A percentile compares a stretch with the other conserved stretches of the same genome.
These are phyloP conservation scores for Trichopus zeylanicus DNA, from an alignment of 116 monocot genomes.

Conservation along the genomic window DNA sequence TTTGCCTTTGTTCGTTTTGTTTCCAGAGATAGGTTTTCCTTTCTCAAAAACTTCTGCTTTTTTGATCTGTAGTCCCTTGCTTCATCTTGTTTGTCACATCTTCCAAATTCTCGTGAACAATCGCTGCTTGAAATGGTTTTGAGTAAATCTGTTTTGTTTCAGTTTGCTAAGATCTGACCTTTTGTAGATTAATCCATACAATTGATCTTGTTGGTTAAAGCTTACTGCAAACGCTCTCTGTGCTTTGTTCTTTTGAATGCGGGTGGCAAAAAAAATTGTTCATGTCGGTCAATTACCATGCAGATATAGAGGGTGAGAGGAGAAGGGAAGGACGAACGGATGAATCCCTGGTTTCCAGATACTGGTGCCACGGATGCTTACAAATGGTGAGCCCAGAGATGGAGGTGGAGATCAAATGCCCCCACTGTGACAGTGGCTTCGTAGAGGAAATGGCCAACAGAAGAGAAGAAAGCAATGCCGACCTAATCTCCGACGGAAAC, in stretches of 20 bases:
- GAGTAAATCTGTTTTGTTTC: too few relatives aligned
- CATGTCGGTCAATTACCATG: neutral
- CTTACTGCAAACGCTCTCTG: too few relatives aligned
- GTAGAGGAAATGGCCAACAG: conserved; percentile 23
- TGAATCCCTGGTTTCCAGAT: conserved; percentile 9
- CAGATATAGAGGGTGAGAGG: neutral
- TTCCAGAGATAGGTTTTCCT: too few relatives aligned
- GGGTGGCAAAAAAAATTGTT: neutral
- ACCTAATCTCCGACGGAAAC: neutral
- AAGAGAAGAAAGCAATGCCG: neutral
- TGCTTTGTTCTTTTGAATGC: neutral
- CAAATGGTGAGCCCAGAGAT: conserved; percentile 31
- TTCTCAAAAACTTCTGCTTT: too few relatives aligned
- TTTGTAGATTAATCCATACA: too few relatives aligned
- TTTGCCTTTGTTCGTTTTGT: too few relatives aligned
- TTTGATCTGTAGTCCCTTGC: too few relatives aligned
- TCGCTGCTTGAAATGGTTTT: too few relatives aligned
- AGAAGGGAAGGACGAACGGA: conserved; percentile 1
- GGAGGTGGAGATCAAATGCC: conserved; percentile 67
- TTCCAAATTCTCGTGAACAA: too few relatives aligned
- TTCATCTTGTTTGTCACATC: too few relatives aligned
- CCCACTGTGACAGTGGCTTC: conserved; percentile 29
- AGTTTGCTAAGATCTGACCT: too few relatives aligned
- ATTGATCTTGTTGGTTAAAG: too few relatives aligned
- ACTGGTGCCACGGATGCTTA: conserved; percentile 65